These are phyloP conservation scores for Microcyclosporella mali DNA, from an alignment of 2,329 filamentous ascomycete genomes.

Conservation along the genomic window DNA sequence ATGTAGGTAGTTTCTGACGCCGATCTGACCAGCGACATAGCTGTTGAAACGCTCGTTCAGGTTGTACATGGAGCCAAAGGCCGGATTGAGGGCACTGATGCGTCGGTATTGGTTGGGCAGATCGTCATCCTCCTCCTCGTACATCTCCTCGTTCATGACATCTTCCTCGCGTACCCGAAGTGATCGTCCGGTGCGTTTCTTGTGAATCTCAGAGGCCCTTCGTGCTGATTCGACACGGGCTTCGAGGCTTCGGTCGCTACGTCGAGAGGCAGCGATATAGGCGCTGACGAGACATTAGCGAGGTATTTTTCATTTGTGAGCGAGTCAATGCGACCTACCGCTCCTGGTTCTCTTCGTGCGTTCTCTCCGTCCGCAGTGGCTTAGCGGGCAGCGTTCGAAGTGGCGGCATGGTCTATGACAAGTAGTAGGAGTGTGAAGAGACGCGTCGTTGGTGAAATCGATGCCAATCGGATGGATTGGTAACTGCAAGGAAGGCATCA, in stretches of 20 bases:
- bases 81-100: slow-evolving; percentile 55
- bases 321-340: slow-evolving; percentile 37
- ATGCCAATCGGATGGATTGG: too few relatives aligned
- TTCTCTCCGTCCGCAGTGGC: slow-evolving; percentile 61
- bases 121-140: slow-evolving; percentile 88
- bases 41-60: slow-evolving; percentile 58
- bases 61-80: slow-evolving; percentile 41
- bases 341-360: slow-evolving; percentile 76
- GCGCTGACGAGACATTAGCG: slow-evolving; percentile 49
- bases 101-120: slow-evolving; percentile 60
- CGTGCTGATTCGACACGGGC: slow-evolving; percentile 81
- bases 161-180: slow-evolving; percentile 79
- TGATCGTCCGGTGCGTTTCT: slow-evolving; percentile 74
- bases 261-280: slow-evolving; percentile 83
- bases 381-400: slow-evolving; percentile 33
- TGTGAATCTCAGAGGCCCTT: slow-evolving; percentile 85
- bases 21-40: slow-evolving; percentile 53
- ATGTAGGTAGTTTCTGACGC: slow-evolving; percentile 47
- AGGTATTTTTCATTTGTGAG: neutral
- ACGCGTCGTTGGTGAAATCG: too few relatives aligned
- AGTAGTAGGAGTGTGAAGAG: neutral
- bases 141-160: slow-evolving; percentile 89
- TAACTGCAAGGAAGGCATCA: too few relatives aligned
- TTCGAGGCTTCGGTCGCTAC: slow-evolving; percentile 80
- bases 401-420: slow-evolving; percentile 25